Evolutionary conservation across 768 basidiomycete species (phyloP), one percentile per base, ranked within the genome.

Genomic region (Leccinum subtestaceum): DNA sequence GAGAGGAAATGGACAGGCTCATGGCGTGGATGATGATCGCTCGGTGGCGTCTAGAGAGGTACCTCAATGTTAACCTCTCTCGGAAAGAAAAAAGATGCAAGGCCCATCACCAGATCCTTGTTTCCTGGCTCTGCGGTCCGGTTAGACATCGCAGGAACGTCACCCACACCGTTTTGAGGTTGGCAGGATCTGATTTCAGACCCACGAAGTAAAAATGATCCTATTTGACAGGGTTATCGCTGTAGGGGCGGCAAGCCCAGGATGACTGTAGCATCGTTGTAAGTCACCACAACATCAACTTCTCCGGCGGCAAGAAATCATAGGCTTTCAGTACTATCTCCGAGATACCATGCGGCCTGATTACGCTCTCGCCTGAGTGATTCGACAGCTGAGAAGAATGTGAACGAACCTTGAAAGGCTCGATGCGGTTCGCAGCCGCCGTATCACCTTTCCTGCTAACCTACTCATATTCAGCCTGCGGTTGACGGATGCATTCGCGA

Each of bases 331-430:
- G 82, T 84, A 6, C 82, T 83, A 62, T 84, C 84, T 5, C 81
- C 81, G 25, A 84, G 70, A 65, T 80, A 80, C 84, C 84, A 84
- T 9, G 73, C 83, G 23, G 84, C 76, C 83, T 84, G 55, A 12
- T 47, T 19, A 11, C 15, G 32, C 36, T 19, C 19, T 38, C 23
- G 38, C 53, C 43, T 40, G 29, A 34, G 5, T 4, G 27, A 38
- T 29, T 4, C 11, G 23, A 51, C 3, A 32, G 7, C n/a, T 3
- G 60, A 64, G 32, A 70, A 47, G 56, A 79, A 77, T 8, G 73
- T 72, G 40, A 67, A 60, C 53, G 51, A 61, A 52, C 74, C 38
- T 34, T 64, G 60, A 48, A 70, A 48, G 52, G 78, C 74, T 59
- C 64, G 68, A 55, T 74, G 68, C 12, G 32, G 32, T 34, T 34